Conservation (phyloP, 75 land plant genomes). For the Sequoiadendron giganteum region DNA sequence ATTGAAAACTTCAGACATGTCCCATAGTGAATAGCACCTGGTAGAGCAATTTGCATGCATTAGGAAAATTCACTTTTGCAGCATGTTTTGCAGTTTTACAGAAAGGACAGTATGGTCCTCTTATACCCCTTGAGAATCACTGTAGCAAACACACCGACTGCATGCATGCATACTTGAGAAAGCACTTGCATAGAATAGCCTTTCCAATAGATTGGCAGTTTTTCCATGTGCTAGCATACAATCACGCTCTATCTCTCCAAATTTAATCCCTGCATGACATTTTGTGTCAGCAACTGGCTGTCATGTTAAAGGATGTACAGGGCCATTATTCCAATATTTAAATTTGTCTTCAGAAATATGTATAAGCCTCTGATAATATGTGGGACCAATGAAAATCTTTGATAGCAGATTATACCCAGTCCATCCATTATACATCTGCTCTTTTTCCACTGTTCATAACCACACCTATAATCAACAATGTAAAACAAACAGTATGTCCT, state of each 20-base stretch:
- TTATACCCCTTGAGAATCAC: slow-evolving; percentile 34
- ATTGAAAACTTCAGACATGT: slow-evolving; percentile 66
- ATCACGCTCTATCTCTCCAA: slow-evolving; percentile 95
- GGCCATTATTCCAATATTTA: slow-evolving; percentile 74
- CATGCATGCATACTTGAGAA: slow-evolving; percentile 66
- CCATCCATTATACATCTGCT: slow-evolving; percentile 60
- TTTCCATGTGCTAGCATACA: slow-evolving; percentile 88
- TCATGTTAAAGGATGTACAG: slow-evolving; percentile 73
- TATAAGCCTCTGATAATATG: slow-evolving; percentile 74
- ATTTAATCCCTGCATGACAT: slow-evolving; percentile 73
- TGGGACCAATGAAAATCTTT: slow-evolving; percentile 67
- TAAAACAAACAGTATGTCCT: neutral
- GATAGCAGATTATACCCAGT: slow-evolving; percentile 52
- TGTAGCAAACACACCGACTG: slow-evolving; percentile 47
- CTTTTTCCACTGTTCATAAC: slow-evolving; percentile 63
- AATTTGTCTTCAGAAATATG: slow-evolving; percentile 92
- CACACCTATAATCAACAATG: slow-evolving; percentile 45
- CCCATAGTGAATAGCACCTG: slow-evolving; percentile 93
- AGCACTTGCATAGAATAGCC: slow-evolving; percentile 74
- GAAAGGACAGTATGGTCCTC: slow-evolving; percentile 56
- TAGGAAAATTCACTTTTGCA: slow-evolving; percentile 61
- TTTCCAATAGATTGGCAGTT: slow-evolving; percentile 68
- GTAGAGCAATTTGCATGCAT: slow-evolving; percentile 81
- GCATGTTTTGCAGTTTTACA: slow-evolving; percentile 61
- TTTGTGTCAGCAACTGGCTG: slow-evolving; percentile 78